These are phyloP conservation scores for Pueraria montana DNA, from an alignment of 306 rosid genomes.

Conservation along the genomic window DNA sequence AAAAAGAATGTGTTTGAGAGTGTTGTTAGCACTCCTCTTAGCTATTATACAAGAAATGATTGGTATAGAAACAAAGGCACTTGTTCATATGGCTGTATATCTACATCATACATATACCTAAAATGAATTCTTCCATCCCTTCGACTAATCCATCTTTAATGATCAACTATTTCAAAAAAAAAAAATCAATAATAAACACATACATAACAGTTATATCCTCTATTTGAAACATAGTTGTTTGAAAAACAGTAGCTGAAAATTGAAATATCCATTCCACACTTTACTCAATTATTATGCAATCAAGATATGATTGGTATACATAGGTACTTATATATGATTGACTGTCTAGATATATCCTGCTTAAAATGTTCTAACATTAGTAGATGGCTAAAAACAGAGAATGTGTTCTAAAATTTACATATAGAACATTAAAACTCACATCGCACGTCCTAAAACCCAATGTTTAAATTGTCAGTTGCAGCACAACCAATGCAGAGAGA, in stretches of 20 bases:
- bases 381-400: conserved; percentile 10
- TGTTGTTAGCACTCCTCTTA: too few relatives aligned
- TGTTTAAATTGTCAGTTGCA: background rate
- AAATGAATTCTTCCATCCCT: background rate
- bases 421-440: background rate
- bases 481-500: background rate
- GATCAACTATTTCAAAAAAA: too few relatives aligned
- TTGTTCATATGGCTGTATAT: too few relatives aligned
- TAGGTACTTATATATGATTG: background rate
- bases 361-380: background rate
- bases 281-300: background rate
- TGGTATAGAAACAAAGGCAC: too few relatives aligned
- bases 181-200: too few relatives aligned
- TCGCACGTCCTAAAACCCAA: background rate
- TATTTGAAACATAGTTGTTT: too few relatives aligned
- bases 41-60: too few relatives aligned
- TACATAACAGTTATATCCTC: too few relatives aligned
- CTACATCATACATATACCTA: too few relatives aligned
- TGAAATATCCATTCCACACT: background rate
- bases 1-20: too few relatives aligned
- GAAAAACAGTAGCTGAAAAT: background rate
- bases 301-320: conserved; percentile 5
- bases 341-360: background rate
- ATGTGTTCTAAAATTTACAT: background rate
- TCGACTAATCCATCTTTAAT: too few relatives aligned